A percentile compares a stretch with the other conserved stretches of the same genome.
Conservation (phyloP, 768 basidiomycete genomes). For the Podaxis rugospora region DNA sequence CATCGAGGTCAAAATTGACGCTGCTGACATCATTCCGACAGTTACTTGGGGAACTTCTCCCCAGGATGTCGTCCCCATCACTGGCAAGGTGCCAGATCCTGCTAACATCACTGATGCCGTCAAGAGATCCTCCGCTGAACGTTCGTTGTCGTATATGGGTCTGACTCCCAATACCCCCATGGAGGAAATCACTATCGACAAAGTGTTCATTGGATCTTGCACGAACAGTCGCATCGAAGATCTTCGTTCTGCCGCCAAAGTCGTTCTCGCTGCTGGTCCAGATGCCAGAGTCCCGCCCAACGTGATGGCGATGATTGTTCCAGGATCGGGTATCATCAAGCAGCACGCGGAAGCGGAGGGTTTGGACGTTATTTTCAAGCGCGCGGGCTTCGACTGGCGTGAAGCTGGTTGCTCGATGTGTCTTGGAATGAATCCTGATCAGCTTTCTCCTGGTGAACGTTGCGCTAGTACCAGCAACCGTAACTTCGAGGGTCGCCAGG, state of each 20-base stretch:
- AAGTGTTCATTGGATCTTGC: constrained; percentile 92
- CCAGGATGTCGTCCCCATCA: constrained; percentile 83
- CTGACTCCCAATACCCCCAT: constrained; percentile 73
- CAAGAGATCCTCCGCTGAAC: constrained; percentile 65
- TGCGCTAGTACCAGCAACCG: constrained; percentile 92
- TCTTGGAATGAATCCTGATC: constrained; percentile 94
- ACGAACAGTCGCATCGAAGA: constrained; percentile 95
- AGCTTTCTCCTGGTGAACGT: constrained; percentile 74
- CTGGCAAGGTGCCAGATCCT: constrained; percentile 77
- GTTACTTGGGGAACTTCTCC: constrained; percentile 94
- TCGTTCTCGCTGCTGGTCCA: constrained; percentile 70
- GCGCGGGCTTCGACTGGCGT: constrained; percentile 92
- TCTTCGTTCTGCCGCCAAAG: constrained; percentile 78
- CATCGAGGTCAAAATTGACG: constrained; percentile 72
- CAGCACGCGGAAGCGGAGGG: constrained; percentile 90
- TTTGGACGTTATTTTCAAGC: constrained; percentile 79
- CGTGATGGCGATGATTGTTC: constrained; percentile 87
- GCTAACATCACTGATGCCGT: constrained; percentile 55
- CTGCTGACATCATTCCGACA: constrained; percentile 84
- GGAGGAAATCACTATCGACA: constrained; percentile 78
- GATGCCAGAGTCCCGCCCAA: constrained; percentile 69
- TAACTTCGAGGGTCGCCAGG: constrained; percentile 89
- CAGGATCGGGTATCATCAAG: constrained; percentile 87
- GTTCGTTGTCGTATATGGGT: constrained; percentile 85
- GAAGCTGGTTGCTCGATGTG: constrained; percentile 98